Base-by-base conservation (phyloP, 495 filamentous ascomycete genomes). In the Lophiostoma macrostomum region DNA sequence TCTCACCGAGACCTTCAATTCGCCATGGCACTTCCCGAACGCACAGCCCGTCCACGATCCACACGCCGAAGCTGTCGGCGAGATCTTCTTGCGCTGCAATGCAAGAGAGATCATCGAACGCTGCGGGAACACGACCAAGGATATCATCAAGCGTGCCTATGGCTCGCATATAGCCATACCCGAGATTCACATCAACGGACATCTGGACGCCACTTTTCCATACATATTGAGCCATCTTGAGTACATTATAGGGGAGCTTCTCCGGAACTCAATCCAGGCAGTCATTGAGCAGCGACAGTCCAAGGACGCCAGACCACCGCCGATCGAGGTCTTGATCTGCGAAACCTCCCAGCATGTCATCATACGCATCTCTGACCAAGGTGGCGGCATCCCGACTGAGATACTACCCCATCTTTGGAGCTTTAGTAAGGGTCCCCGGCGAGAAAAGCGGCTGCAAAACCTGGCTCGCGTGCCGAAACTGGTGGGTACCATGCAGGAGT, bases 171-270 rank as follows among this genome's bases (percentile, higher is more conserved):
- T 78, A 4, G 70, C 76, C 25, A 77, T 99, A 1, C 93, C 93
- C 13, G 80, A 87, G 49, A 87, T 99, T 67, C 77, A 74, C n/a
- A 77, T 99, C 40, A 78, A 86, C 58, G 93, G 93, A 8, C 90
- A 97, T 63, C 71, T 91, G 5, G 81, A 88, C 5, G 90, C 89
- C 0, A 95, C 84, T 7, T 97, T 99, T 66, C 94, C 94, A 1
- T 99, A 96, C 56, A 97, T 97, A 53, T 80, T 94, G 16, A 91
- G 85, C 60, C 94, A 97, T 66, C 76, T 99, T 41, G 90, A 99
- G 71, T 99, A 97, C 65, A 96, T 97, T 61, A 80, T 97, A 50
- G 90, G 93, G 29, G 93, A 99, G 69, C 82, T 99, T 10, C 76
- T 99, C 14, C 84, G 93, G 49, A 99, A 99, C 70, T 91, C 88